Conservation (phyloP, 441 rosid species). For the Gossypium davidsonii region DNA sequence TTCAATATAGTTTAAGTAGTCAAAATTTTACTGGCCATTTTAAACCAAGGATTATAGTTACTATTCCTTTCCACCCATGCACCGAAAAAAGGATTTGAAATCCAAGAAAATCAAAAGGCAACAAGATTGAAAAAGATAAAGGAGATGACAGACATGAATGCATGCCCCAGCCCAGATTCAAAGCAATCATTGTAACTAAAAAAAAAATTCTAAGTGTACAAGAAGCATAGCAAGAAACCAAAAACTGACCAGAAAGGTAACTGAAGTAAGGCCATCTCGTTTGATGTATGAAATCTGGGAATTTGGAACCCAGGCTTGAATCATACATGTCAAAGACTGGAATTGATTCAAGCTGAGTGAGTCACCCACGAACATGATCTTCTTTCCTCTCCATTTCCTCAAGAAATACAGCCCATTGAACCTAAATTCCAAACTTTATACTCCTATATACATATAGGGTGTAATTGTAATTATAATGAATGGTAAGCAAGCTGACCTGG, state of each 20-base stretch:
- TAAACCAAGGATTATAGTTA: neutral
- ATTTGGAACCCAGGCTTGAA: constrained; percentile 49
- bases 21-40: neutral
- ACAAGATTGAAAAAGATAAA: constrained; percentile 10
- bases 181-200: constrained; percentile 13
- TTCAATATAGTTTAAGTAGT: neutral
- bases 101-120: neutral
- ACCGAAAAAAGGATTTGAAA: neutral
- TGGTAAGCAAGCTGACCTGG: constrained; percentile 37
- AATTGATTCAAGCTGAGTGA: constrained; percentile 63
- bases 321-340: constrained; percentile 53
- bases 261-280: constrained; percentile 40
- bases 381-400: constrained; percentile 62
- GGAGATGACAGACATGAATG: constrained; percentile 24
- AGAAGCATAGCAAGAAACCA: neutral
- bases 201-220: neutral
- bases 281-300: constrained; percentile 34
- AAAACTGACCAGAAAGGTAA: constrained; percentile 40
- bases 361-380: constrained; percentile 78
- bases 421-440: constrained; percentile 23
- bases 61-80: neutral
- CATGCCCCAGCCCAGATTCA: neutral
- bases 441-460: too few species aligned
- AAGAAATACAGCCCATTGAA: constrained; percentile 57
- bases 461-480: neutral